Evolutionary conservation across 129 eudicot genomes (phyloP).

Genomic region (Saussurea involucrata): DNA sequence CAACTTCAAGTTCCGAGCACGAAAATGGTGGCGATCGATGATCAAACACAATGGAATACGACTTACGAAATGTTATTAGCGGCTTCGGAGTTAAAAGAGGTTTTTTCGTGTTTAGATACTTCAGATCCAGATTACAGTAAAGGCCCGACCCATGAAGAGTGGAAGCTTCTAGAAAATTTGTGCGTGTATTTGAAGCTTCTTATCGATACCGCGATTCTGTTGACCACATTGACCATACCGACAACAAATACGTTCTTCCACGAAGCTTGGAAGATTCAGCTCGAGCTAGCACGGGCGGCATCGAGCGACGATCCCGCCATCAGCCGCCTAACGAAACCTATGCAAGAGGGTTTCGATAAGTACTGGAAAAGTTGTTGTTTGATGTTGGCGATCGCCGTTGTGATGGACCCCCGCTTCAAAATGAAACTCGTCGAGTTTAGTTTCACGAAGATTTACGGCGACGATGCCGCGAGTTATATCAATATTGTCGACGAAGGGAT

Average conservation of each 20-base stretch:
- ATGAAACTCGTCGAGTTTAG: constrained; percentile 86
- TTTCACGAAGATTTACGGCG: constrained; percentile 69
- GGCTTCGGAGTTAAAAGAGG: constrained; percentile 78
- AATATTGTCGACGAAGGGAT: constrained; percentile 42
- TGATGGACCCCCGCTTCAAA: constrained; percentile 90
- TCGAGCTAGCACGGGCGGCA: constrained; percentile 5
- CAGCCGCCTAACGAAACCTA: constrained; percentile 38
- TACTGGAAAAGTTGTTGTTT: constrained; percentile 65
- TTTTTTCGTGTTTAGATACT: constrained; percentile 76
- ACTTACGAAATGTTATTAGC: constrained; percentile 79
- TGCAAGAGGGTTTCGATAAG: constrained; percentile 68
- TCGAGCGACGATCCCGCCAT: constrained; percentile 26
- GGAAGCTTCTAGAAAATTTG: constrained; percentile 55
- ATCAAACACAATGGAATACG: constrained; percentile 76
- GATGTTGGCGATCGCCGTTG: constrained; percentile 69
- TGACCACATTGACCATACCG: constrained; percentile 22
- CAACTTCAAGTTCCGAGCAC: constrained; percentile 81
- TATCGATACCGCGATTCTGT: constrained; percentile 59
- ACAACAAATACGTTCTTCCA: constrained; percentile 24
- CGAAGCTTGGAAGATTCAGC: constrained; percentile 27
- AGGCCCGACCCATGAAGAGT: constrained; percentile 58
- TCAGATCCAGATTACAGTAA: constrained; percentile 64
- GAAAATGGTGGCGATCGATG: constrained; percentile 56
- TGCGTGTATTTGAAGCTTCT: constrained; percentile 55
- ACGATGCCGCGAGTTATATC: constrained; percentile 43